These are phyloP conservation scores for Pontederia paniculata DNA, from an alignment of 176 grass and related monocot genomes.

Conservation along the genomic window DNA sequence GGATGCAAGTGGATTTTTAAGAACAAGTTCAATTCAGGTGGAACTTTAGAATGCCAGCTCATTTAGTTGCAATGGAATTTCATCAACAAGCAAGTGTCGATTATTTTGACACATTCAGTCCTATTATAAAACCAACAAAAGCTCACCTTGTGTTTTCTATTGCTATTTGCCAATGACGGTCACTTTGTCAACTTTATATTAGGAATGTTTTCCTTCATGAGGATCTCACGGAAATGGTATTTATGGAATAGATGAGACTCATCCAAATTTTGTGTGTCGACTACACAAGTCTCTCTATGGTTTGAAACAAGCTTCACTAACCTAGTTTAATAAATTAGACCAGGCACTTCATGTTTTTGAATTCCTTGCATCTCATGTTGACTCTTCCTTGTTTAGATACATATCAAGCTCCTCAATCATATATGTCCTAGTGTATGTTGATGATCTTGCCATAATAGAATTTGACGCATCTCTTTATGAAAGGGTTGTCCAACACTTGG, in stretches of 20 bases:
- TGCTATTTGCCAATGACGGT: neutral
- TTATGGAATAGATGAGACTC: neutral
- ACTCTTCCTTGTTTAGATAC: too few species aligned
- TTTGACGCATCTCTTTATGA: too few species aligned
- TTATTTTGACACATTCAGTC: neutral
- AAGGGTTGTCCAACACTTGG: too few species aligned
- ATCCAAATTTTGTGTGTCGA: too few species aligned
- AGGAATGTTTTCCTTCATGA: neutral
- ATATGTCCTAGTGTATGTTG: too few species aligned
- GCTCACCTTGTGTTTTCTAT: neutral
- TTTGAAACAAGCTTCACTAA: too few species aligned
- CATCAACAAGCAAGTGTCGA: neutral
- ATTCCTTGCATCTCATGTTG: too few species aligned
- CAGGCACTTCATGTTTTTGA: too few species aligned
- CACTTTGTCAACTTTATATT: neutral
- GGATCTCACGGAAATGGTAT: neutral
- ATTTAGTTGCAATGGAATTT: neutral
- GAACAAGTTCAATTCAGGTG: neutral
- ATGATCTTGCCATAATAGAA: too few species aligned
- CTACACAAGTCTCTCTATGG: too few species aligned
- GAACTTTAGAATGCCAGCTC: neutral
- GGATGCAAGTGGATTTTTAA: neutral
- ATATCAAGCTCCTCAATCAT: too few species aligned
- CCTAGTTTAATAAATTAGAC: too few species aligned
- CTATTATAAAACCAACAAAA: neutral